phyloP scores from a whole-genome alignment of 2,329 filamentous ascomycete species.

The Phialophora macrospora region DNA sequence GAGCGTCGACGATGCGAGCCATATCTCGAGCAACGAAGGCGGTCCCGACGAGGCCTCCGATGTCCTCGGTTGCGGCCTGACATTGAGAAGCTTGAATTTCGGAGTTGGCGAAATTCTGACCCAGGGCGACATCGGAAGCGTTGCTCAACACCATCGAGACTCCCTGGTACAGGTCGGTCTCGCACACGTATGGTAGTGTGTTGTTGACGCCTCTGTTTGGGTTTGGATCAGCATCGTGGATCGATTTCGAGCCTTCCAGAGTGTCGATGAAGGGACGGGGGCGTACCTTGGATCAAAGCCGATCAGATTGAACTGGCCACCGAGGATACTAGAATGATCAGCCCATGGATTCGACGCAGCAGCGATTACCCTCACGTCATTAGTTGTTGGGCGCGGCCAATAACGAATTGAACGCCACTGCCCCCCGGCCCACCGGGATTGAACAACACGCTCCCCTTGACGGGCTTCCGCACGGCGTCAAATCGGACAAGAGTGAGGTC shows the following conservation, averaged over 20 bases:
- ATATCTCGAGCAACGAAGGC: slow-evolving; percentile 54
- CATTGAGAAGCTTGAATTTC: neutral
- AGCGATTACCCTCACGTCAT: neutral
- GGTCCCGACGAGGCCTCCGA: slow-evolving; percentile 44
- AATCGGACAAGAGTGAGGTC: slow-evolving; percentile 41
- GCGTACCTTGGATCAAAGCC: slow-evolving; percentile 1
- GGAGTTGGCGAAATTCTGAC: neutral
- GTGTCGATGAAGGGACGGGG: neutral
- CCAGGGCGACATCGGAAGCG: neutral
- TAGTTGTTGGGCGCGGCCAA: neutral
- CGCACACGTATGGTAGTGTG: neutral
- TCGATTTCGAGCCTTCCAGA: neutral
- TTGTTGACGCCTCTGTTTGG: neutral
- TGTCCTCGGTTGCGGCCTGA: neutral
- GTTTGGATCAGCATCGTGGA: neutral
- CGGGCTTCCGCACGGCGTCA: slow-evolving; percentile 40
- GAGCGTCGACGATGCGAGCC: slow-evolving; percentile 19
- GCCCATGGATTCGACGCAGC: neutral
- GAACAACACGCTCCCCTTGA: slow-evolving; percentile 44
- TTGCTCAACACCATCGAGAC: neutral
- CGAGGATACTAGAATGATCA: neutral
- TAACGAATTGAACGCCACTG: neutral
- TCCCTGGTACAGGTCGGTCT: neutral
- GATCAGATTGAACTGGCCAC: slow-evolving; percentile 3
- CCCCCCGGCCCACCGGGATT: slow-evolving; percentile 46